Evolutionary conservation across 768 basidiomycete species (phyloP).

Genomic region (Infundibulicybe gibba): DNA sequence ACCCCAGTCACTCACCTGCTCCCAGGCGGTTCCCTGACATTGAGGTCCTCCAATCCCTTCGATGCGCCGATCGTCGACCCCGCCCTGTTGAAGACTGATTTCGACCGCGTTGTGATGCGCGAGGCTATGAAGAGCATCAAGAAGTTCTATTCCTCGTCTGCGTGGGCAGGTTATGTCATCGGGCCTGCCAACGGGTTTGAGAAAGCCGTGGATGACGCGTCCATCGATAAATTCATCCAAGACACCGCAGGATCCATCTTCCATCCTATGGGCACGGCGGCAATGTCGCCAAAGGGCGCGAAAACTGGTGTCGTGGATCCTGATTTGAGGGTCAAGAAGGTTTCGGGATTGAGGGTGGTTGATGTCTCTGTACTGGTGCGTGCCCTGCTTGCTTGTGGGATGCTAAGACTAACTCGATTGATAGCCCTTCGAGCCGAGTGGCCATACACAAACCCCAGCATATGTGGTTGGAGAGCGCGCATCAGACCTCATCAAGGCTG

Average conservation of each 20-base stretch:
- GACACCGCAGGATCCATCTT: background rate
- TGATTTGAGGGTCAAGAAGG: background rate
- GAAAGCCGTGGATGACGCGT: background rate
- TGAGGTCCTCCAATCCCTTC: background rate
- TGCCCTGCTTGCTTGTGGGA: background rate
- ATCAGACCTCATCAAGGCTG: conserved; percentile 5
- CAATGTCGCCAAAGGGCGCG: background rate
- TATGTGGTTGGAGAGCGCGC: conserved; percentile 3
- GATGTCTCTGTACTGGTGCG: background rate
- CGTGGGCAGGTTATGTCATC: conserved; percentile 11
- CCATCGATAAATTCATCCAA: background rate
- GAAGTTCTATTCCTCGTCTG: conserved; percentile 14
- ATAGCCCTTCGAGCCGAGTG: conserved; percentile 3
- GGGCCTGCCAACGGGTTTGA: conserved; percentile 1
- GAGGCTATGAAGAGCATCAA: conserved; percentile 12
- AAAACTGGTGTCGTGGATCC: background rate
- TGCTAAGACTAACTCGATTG: background rate
- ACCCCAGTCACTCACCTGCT: conserved; percentile 15
- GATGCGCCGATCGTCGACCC: background rate
- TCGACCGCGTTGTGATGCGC: conserved; percentile 18
- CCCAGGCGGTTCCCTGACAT: conserved; percentile 37
- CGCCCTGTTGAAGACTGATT: background rate
- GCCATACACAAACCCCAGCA: conserved; percentile 1
- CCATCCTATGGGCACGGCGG: background rate
- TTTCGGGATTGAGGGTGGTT: background rate